Percentiles rank a stretch among this genome's conserved stretches.
These are phyloP conservation scores for Leptographium radiaticola DNA, from an alignment of 2,329 filamentous ascomycete species.

Conservation along the genomic window DNA sequence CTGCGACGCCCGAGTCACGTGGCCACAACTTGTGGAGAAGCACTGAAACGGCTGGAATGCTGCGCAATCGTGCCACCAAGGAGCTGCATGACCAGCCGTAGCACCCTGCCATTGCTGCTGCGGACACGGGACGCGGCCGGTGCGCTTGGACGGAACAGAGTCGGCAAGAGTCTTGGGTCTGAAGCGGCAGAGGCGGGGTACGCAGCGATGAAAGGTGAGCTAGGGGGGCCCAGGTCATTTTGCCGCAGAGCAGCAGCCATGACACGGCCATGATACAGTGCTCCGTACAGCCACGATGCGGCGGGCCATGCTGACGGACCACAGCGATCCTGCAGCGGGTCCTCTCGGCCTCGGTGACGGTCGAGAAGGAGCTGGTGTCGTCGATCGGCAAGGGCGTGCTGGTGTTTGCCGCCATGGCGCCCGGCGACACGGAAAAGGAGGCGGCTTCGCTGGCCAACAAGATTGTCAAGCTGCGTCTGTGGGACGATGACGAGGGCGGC, in stretches of 20 bases:
- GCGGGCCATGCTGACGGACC: neutral
- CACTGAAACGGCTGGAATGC: no score
- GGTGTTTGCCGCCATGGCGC: constrained; percentile 82
- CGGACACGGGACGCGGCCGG: no score
- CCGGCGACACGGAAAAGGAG: constrained; percentile 82
- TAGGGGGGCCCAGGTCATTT: no score
- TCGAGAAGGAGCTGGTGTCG: constrained; percentile 81
- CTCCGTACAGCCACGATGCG: neutral
- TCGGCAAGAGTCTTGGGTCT: neutral
- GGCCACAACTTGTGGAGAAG: no score
- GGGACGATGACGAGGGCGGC: constrained; percentile 67
- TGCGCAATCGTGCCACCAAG: no score
- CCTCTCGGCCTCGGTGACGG: constrained; percentile 87
- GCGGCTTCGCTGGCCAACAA: constrained; percentile 72
- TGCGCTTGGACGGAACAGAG: neutral
- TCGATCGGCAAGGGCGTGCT: constrained; percentile 82
- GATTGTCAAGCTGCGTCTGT: constrained; percentile 79
- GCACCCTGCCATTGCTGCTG: no score
- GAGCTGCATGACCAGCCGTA: no score
- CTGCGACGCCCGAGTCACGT: no score
- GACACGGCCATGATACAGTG: no score
- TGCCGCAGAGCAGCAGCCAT: no score
- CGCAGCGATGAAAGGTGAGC: neutral
- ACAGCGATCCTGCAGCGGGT: constrained; percentile 86
- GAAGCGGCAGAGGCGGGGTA: neutral